Percentiles rank a stretch among this genome's conserved stretches.
Evolutionary conservation across 192 early-diverging fungal genomes (phyloP).

Genomic region (Entomortierella chlamydospora): DNA sequence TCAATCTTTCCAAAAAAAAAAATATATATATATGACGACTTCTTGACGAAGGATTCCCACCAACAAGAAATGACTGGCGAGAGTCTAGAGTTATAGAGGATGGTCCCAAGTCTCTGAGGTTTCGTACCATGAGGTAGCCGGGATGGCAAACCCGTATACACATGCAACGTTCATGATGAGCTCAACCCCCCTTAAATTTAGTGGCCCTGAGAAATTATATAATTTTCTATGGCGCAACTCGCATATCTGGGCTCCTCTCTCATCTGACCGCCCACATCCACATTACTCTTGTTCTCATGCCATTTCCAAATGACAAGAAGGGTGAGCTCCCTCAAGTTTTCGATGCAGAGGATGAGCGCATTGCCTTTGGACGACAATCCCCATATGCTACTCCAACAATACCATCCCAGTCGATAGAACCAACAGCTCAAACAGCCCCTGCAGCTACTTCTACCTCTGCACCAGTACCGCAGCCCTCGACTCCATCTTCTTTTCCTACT

Average conservation of each 20-base stretch:
- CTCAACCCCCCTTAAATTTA: no score
- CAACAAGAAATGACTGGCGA: no score
- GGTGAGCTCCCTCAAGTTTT: not conserved
- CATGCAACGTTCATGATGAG: no score
- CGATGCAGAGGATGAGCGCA: slow-evolving; percentile 3
- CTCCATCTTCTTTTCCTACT: not conserved
- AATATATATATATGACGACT: no score
- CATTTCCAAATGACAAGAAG: slow-evolving; percentile 18
- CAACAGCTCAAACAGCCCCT: not conserved
- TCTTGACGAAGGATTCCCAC: no score
- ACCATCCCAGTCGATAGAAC: not conserved
- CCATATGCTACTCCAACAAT: slow-evolving; percentile 10
- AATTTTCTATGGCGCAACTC: not conserved
- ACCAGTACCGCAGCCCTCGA: not conserved
- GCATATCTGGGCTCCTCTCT: not conserved
- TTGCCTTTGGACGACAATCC: slow-evolving; percentile 11
- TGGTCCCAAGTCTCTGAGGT: no score
- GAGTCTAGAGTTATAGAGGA: no score
- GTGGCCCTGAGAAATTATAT: no score
- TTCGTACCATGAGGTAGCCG: no score
- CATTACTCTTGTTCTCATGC: not conserved
- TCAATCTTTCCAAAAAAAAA: no score
- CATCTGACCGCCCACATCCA: not conserved
- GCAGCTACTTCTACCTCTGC: not conserved
- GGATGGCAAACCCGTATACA: no score